These are phyloP conservation scores for Eucalyptus cloeziana DNA, from an alignment of 345 rosid genomes.

Conservation along the genomic window DNA sequence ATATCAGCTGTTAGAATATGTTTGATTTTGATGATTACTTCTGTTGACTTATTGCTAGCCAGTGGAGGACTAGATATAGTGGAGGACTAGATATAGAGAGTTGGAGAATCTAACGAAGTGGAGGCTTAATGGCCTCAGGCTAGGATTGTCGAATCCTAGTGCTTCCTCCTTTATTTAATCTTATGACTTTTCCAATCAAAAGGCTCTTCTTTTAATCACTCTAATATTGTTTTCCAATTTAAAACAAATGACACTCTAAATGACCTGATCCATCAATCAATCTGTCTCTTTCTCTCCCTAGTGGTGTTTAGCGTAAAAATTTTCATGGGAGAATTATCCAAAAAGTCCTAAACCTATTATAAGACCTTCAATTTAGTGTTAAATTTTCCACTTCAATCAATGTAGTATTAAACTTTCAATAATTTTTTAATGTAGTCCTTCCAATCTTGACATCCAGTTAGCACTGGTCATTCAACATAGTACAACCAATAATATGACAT, in stretches of 20 bases:
- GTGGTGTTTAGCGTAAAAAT: background rate
- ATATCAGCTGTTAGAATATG: background rate
- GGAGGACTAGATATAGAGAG: background rate
- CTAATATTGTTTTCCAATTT: background rate
- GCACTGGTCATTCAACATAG: background rate
- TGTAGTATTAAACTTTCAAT: background rate
- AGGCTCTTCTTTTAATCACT: background rate
- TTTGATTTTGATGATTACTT: background rate
- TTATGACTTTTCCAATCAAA: background rate
- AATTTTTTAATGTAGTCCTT: background rate
- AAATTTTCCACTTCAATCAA: background rate
- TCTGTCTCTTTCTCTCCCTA: background rate
- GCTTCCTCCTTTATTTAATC: background rate
- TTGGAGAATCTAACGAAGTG: background rate
- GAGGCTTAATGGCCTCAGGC: background rate
- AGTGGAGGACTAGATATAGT: background rate
- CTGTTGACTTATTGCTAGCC: background rate
- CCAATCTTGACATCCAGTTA: background rate
- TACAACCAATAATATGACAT: background rate
- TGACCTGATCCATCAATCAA: background rate
- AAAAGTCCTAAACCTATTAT: background rate
- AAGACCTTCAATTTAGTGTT: background rate
- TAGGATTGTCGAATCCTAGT: background rate
- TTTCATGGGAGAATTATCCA: background rate
- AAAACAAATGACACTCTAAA: background rate